Base-by-base conservation (phyloP, 2,329 filamentous ascomycete genomes). In the Microcyclospora tardicrescens region DNA sequence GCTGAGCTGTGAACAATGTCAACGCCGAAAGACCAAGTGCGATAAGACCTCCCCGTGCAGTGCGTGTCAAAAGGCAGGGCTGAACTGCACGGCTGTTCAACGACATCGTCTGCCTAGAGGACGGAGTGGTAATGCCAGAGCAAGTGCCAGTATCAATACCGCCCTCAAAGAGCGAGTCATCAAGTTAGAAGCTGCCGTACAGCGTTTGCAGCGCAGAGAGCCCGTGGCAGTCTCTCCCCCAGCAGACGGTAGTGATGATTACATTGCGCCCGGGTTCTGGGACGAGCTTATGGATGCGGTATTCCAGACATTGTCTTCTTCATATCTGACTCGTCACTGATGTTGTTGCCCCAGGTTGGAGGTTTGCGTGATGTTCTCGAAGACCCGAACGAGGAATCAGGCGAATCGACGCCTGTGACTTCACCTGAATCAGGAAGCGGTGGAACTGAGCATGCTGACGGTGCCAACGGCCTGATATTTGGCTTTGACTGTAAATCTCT, bases 1-100 rank as follows among this genome's bases (percentile, higher is more conserved):
- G 32, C 32, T 39, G 27, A 39, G 31, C 10, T 44, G 43, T 33
- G 34, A 42, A 33, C 36, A 44, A 36, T 44, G 43, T 30, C 36
- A 40, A 29, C 35, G 33, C 10, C 16, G 43, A 15, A 44, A 44
- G 27, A 44, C 41, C 31, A 42, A 42, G 28, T 44, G 43, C 43
- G 43, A 44, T 34, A 44, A 42, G 33, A 39, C 36, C 8, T 34
- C 37, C 9, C 43, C 43, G 24, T 44, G 43, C 16, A 34, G 37
- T 34, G 36, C 43, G 31, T 44, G 43, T 29, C 16, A 24, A n/a
- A 16, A 28, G 5, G 31, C 31, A 35, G 37, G 37, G 16, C 14
- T 33, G 11, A n/a, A 39, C 16, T 39, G 37, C 15, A 28, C 28
- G 16, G 28, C 37, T 11, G 37, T 39, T 8, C 37, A 39, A 6